Evolutionary conservation across 345 rosid genomes (phyloP).

Genomic region (Acer campestre): DNA sequence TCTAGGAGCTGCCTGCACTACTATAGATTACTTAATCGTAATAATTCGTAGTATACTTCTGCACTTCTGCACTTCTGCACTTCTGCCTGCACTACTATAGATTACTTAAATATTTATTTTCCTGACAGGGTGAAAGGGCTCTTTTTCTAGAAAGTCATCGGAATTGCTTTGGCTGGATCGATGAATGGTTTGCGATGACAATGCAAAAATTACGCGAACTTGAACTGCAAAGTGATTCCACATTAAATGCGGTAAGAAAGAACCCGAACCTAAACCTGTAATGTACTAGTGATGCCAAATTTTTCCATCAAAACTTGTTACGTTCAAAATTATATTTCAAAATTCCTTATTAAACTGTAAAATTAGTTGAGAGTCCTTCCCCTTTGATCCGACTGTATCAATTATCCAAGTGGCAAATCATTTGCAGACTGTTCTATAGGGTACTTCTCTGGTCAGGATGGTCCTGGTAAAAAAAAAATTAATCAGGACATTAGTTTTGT

Average conservation of each 20-base stretch:
- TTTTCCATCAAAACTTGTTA: not conserved
- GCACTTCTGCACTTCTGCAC: not conserved
- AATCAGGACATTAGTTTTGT: no score
- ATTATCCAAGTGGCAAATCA: not conserved
- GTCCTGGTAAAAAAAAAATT: no score
- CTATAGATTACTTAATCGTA: not conserved
- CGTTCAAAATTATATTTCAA: no score
- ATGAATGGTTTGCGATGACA: slow-evolving; percentile 71
- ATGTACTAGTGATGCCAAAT: not conserved
- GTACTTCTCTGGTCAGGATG: no score
- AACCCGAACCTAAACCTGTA: not conserved
- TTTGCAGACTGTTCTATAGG: not conserved
- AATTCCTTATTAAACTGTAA: no score
- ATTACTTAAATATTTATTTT: not conserved
- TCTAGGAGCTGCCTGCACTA: not conserved
- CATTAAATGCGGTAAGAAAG: slow-evolving; percentile 43
- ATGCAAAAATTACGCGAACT: slow-evolving; percentile 49
- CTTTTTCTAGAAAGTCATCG: slow-evolving; percentile 61
- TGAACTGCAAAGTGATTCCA: slow-evolving; percentile 39
- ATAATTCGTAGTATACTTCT: not conserved
- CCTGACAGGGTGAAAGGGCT: slow-evolving; percentile 61
- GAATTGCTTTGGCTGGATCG: slow-evolving; percentile 71
- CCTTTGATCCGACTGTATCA: no score
- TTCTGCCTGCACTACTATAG: no score
- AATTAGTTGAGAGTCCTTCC: no score